These are phyloP conservation scores for Thymus mandschuricus DNA, from an alignment of 257 asterid genomes.

Conservation along the genomic window DNA sequence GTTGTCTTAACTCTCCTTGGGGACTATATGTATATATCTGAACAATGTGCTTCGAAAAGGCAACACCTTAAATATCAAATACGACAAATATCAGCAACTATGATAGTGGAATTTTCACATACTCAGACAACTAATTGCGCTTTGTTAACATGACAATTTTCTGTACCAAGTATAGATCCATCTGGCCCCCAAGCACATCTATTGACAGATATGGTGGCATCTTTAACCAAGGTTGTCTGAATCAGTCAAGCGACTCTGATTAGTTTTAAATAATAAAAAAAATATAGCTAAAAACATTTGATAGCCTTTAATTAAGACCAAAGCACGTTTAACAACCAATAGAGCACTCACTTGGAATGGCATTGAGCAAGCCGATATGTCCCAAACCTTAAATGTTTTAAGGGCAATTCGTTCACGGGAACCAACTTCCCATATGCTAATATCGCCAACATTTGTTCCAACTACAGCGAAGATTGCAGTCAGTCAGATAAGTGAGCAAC, in stretches of 20 bases:
- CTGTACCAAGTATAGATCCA: slow-evolving; percentile 86
- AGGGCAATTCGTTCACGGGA: slow-evolving; percentile 83
- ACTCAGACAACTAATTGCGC: slow-evolving; percentile 11
- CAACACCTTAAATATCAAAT: slow-evolving; percentile 63
- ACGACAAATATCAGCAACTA: slow-evolving; percentile 24
- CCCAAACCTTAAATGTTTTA: slow-evolving; percentile 88
- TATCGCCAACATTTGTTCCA: slow-evolving; percentile 98
- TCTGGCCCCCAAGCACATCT: slow-evolving; percentile 95
- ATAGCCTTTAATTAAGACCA: slow-evolving; percentile 3
- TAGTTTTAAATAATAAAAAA: slow-evolving; percentile 6
- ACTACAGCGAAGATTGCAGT: slow-evolving; percentile 47
- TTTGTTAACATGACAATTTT: slow-evolving; percentile 17
- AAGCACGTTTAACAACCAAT: slow-evolving; percentile 24
- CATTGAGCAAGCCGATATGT: slow-evolving; percentile 78
- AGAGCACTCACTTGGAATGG: slow-evolving; percentile 75
- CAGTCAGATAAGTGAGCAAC: slow-evolving; percentile 22
- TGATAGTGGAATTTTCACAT: not conserved
- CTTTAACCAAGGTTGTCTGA: slow-evolving; percentile 85
- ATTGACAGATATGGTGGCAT: slow-evolving; percentile 82
- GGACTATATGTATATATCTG: slow-evolving; percentile 79
- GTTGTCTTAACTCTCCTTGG: slow-evolving; percentile 77
- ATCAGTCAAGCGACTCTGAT: slow-evolving; percentile 30
- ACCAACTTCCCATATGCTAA: slow-evolving; percentile 98
- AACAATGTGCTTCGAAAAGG: slow-evolving; percentile 88
- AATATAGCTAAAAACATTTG: slow-evolving; percentile 16